Evolutionary conservation across 2,329 filamentous ascomycete species (phyloP).

Genomic region (Calonectria pseudoreteaudii): DNA sequence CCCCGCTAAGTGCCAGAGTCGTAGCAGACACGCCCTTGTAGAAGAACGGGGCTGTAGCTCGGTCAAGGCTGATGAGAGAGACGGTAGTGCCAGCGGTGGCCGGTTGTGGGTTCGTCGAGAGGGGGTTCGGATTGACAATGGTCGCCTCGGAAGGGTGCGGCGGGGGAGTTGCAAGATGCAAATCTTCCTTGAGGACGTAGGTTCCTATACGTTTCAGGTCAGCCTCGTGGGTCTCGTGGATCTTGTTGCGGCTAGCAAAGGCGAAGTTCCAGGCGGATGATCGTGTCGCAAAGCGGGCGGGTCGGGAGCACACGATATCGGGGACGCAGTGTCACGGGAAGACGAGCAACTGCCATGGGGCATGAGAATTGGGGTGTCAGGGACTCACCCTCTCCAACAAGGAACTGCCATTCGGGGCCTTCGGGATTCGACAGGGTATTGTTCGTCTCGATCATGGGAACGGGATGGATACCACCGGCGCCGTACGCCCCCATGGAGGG

Average conservation of each 20-base stretch:
- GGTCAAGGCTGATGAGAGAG: constrained; percentile 79
- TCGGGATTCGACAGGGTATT: constrained; percentile 86
- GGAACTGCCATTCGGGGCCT: constrained; percentile 87
- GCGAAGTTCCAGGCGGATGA: background rate
- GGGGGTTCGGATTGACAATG: constrained; percentile 86
- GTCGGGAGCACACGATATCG: background rate
- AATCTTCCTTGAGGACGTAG: constrained; percentile 89
- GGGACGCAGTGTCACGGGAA: constrained; percentile 12
- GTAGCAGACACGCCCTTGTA: constrained; percentile 66
- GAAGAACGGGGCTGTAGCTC: constrained; percentile 63
- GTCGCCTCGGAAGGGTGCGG: constrained; percentile 96
- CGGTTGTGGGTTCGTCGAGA: constrained; percentile 87
- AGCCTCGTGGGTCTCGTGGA: constrained; percentile 11
- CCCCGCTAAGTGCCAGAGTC: constrained; percentile 58
- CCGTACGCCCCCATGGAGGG: constrained; percentile 79
- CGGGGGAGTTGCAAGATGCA: constrained; percentile 92
- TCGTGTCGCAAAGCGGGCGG: background rate
- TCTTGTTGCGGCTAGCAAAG: background rate
- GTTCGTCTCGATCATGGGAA: constrained; percentile 91
- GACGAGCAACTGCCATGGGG: background rate
- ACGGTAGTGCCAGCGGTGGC: constrained; percentile 87
- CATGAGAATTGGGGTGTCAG: background rate
- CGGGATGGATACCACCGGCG: constrained; percentile 73
- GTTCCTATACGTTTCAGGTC: constrained; percentile 69
- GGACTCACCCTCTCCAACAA: constrained; percentile 86